Evolutionary conservation across 176 grass and related monocot species (phyloP).

Genomic region (Eleusine indica): DNA sequence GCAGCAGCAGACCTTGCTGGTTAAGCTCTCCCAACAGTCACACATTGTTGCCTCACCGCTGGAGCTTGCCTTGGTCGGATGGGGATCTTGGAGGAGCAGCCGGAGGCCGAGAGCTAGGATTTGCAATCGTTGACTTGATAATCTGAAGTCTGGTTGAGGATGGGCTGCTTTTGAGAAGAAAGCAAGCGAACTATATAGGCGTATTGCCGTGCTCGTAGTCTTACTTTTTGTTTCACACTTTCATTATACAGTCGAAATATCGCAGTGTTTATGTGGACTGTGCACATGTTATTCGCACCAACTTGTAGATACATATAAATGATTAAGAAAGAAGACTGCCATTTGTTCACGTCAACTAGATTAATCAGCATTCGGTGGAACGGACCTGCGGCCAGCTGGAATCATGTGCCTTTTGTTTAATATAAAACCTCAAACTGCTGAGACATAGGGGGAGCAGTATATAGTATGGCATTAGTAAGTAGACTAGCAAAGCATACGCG

Average conservation of each 20-base stretch:
- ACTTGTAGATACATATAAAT: not conserved
- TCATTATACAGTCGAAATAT: no score
- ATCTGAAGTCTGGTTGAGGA: not conserved
- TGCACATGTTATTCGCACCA: not conserved
- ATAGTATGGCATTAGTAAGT: no score
- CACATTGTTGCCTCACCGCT: conserved; percentile 1
- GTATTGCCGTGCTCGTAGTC: not conserved
- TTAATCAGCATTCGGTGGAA: not conserved
- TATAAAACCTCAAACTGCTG: no score
- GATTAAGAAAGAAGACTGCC: no score
- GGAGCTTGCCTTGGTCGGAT: not conserved
- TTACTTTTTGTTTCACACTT: conserved; percentile 7
- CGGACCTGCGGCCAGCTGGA: not conserved
- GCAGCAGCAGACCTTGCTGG: not conserved
- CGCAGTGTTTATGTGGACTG: not conserved
- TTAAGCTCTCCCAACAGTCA: not conserved
- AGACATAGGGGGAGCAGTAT: no score
- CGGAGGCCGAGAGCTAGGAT: not conserved
- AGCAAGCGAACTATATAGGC: not conserved
- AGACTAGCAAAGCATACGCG: no score
- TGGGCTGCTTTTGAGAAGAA: not conserved
- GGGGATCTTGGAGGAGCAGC: not conserved
- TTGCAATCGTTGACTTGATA: not conserved
- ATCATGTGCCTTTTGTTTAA: no score
- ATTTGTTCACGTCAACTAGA: not conserved